These are phyloP conservation scores for Neoboletus magnificus DNA, from an alignment of 768 basidiomycete genomes.

Conservation along the genomic window DNA sequence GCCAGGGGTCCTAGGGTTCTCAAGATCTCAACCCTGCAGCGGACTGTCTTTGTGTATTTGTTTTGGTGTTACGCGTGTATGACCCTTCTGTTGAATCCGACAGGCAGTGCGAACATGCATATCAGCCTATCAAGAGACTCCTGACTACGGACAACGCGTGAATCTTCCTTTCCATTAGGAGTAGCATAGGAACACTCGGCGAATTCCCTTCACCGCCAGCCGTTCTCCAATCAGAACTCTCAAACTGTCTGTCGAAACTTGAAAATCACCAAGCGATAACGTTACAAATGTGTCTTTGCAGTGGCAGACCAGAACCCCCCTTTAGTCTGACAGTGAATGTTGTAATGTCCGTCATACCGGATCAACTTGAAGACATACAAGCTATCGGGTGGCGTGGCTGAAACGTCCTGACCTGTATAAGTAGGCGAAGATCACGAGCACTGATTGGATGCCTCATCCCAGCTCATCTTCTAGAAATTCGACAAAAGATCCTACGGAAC, in stretches of 20 bases:
- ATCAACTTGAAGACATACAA: background rate
- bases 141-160: background rate
- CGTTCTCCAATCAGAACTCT: background rate
- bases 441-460: conserved; percentile 11
- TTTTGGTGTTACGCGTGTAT: background rate
- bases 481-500: background rate
- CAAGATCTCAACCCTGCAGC: background rate
- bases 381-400: conserved; percentile 8
- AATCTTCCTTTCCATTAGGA: background rate
- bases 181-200: background rate
- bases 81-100: background rate
- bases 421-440: conserved; percentile 23
- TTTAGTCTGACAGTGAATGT: background rate
- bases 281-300: background rate
- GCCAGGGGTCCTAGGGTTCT: background rate
- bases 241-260: background rate
- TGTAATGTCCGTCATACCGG: background rate
- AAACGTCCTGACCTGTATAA: background rate
- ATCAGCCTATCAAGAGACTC: background rate
- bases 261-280: background rate
- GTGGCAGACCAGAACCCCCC: background rate
- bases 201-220: background rate
- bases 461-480: background rate
- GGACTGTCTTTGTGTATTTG: background rate
- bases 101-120: background rate